phyloP scores from a whole-genome alignment of 768 basidiomycete genomes.

The Termitomyces sp. region DNA sequence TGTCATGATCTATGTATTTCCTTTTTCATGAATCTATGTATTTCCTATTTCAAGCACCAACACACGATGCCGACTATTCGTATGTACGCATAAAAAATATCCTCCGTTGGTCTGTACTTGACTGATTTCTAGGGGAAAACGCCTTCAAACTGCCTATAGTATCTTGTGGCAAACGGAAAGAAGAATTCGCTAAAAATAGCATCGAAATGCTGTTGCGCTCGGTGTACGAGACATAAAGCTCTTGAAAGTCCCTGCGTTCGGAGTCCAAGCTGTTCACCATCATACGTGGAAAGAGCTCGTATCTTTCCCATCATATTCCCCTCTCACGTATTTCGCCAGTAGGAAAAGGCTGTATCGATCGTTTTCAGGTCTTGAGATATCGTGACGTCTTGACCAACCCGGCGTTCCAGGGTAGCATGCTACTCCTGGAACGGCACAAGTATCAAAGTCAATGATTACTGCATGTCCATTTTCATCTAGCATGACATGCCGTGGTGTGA shows the following conservation, averaged over 20 bases:
- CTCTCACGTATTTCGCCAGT: slow-evolving; percentile 7
- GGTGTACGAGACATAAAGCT: background rate
- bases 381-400: slow-evolving; percentile 7
- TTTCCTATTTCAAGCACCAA: too few species aligned
- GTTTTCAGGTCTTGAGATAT: slow-evolving; percentile 7
- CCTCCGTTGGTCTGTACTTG: background rate
- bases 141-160: background rate
- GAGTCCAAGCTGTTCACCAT: background rate
- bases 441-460: slow-evolving; percentile 8
- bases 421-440: slow-evolving; percentile 7
- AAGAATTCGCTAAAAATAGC: background rate
- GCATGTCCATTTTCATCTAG: slow-evolving; percentile 7
- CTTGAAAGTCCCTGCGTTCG: background rate
- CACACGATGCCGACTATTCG: background rate
- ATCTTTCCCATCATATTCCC: slow-evolving; percentile 8
- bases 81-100: background rate
- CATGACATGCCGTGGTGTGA: slow-evolving; percentile 9
- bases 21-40: too few species aligned
- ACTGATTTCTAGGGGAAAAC: background rate
- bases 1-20: background rate
- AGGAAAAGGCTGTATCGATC: slow-evolving; percentile 9
- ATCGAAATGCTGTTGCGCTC: background rate
- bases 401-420: slow-evolving; percentile 10
- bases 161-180: background rate
- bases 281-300: background rate